Base-by-base conservation (phyloP, 1,139 yeast species). In the Nadsonia starkeyi-henricii region DNA sequence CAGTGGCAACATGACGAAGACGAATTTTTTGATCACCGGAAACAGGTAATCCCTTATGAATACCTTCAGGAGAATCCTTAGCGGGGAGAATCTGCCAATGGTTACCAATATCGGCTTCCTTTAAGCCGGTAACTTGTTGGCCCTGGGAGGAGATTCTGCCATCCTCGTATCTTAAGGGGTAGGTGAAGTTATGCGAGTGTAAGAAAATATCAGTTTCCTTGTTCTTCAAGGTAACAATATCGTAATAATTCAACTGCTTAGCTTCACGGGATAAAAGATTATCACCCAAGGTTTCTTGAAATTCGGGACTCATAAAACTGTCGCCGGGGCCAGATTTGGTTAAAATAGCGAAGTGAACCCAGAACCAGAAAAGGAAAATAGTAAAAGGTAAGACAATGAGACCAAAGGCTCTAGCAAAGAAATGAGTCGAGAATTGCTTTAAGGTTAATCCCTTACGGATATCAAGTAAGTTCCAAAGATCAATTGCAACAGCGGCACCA, bases 131-230 rank as follows among this genome's bases (percentile, higher is more conserved):
- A 33, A 91, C 95, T 66, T 86, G 96, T 68, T 91, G 98, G 50
- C 95, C 91, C 63, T 85, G 85, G 12, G 97, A 88, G 1, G 97
- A 89, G 48, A 91, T 73, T 68, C 99, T 81, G 13, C 98, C 98
- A 63, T 91, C 97, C 50, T 86, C 96, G 63, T 91, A 91, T 62
- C 96, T 80, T 58, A 88, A 71, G 41, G 99, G 99, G 63, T 91
- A 91, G 45, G 65, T 66, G 37, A 69, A 73, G 13, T 64, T 59
- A 60, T 88, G 96, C 0, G 98, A 91, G 63, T 91, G 96, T 58
- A 91, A 74, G 50, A 75, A 73, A 15, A 85, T 79, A 2, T 73
- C 77, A 2, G 95, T 85, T 45, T 77, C 84, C 60, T 79, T 81
- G 64, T 88, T 95, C 58, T 75, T 77, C 52, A 91, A 63, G 19